Conservation (phyloP, 2,329 filamentous ascomycete species). For the Cordyceps militaris region DNA sequence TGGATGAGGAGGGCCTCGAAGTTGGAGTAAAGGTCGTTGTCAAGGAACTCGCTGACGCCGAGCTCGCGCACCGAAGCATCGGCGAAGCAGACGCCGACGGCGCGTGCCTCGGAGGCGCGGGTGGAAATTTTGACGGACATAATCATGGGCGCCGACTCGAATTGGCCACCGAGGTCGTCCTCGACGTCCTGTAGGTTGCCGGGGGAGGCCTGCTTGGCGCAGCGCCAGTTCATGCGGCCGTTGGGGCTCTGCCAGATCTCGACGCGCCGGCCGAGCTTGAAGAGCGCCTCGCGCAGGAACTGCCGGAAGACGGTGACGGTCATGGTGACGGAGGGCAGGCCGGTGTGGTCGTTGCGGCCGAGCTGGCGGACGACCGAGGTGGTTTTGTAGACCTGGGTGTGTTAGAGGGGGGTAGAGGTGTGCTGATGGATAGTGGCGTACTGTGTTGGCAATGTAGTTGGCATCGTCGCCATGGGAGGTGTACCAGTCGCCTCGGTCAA, state of each 20-base stretch:
- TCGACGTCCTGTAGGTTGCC: constrained; percentile 96
- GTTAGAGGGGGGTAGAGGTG: neutral
- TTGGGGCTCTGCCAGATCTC: constrained; percentile 78
- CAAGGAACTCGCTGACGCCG: constrained; percentile 95
- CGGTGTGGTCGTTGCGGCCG: constrained; percentile 74
- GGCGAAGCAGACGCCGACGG: constrained; percentile 92
- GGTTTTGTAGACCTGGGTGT: constrained; percentile 78
- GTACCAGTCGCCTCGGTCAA: constrained; percentile 92
- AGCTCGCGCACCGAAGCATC: constrained; percentile 94
- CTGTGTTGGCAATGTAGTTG: constrained; percentile 71
- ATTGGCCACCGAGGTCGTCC: constrained; percentile 80
- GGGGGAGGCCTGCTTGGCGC: constrained; percentile 85
- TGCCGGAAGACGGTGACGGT: constrained; percentile 91
- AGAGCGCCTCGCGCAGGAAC: constrained; percentile 88
- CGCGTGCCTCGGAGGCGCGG: constrained; percentile 77
- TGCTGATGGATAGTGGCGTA: constrained; percentile 23
- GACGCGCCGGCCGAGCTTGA: constrained; percentile 81
- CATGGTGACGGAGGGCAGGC: constrained; percentile 89
- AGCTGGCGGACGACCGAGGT: constrained; percentile 90
- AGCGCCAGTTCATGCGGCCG: constrained; percentile 84
- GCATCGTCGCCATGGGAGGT: constrained; percentile 87
- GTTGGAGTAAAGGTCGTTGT: constrained; percentile 97
- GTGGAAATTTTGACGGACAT: constrained; percentile 87
- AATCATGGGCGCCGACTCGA: constrained; percentile 89
- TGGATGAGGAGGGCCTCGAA: constrained; percentile 96